A percentile compares a stretch with the other conserved stretches of the same genome.
These are phyloP conservation scores for Phytopythium boreale DNA, from an alignment of 352 stramenopile genomes.

Conservation along the genomic window DNA sequence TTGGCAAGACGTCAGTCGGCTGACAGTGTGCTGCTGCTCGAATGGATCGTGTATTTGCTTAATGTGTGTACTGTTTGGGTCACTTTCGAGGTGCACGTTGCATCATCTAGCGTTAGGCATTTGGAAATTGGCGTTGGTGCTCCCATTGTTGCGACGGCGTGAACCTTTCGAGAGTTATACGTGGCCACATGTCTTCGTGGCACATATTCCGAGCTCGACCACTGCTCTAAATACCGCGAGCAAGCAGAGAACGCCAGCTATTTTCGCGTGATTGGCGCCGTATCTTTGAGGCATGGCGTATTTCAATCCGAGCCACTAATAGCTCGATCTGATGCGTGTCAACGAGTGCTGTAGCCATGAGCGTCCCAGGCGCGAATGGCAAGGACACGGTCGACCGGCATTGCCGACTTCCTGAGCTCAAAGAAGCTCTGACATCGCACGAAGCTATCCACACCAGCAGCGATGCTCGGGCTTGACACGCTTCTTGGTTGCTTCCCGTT, in stretches of 20 bases:
- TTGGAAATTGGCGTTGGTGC: not conserved
- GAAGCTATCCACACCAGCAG: not conserved
- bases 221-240: not conserved
- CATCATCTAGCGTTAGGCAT: no score
- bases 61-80: not conserved
- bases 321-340: not conserved
- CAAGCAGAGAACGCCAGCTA: not conserved
- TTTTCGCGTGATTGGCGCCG: not conserved
- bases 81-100: no score
- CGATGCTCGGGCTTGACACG: slow-evolving; percentile 3
- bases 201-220: not conserved
- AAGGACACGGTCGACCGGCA: not conserved
- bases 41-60: not conserved
- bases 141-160: not conserved
- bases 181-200: not conserved
- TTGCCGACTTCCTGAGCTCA: not conserved
- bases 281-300: not conserved
- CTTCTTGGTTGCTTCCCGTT: not conserved
- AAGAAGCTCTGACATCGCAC: not conserved
- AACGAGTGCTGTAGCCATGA: not conserved
- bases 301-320: not conserved
- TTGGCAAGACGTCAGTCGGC: not conserved
- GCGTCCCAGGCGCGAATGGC: not conserved
- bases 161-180: not conserved
- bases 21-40: not conserved